Conservation (phyloP, 306 rosid species). For the Prunus campanulata region DNA sequence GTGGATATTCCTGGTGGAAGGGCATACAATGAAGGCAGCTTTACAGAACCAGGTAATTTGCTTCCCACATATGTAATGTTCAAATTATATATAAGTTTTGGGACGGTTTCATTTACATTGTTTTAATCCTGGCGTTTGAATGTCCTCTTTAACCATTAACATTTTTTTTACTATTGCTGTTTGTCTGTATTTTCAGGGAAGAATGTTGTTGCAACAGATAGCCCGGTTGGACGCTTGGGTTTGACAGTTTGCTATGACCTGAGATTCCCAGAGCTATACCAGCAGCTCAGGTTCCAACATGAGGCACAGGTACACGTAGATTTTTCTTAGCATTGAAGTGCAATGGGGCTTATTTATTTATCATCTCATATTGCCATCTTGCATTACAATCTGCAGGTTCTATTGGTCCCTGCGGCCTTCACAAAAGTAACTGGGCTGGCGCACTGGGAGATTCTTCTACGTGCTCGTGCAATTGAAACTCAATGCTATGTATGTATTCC, state of each 20-base stretch:
- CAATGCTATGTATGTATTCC: conserved; percentile 76
- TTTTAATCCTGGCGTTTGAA: too few species aligned
- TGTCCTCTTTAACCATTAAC: too few species aligned
- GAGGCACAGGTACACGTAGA: conserved; percentile 59
- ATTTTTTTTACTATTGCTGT: background rate
- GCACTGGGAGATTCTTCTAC: conserved; percentile 96
- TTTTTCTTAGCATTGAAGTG: conserved; percentile 21
- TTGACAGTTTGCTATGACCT: conserved; percentile 92
- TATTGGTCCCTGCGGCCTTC: conserved; percentile 88
- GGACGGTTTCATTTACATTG: too few species aligned
- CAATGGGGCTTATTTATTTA: conserved; percentile 21
- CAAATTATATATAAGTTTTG: too few species aligned
- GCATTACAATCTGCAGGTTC: conserved; percentile 46
- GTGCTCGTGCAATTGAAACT: conserved; percentile 94
- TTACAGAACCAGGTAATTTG: conserved; percentile 71
- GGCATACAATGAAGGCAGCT: conserved; percentile 75
- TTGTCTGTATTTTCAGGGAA: conserved; percentile 53
- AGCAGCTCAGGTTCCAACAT: conserved; percentile 72
- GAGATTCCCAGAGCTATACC: conserved; percentile 91
- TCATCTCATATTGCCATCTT: conserved; percentile 18
- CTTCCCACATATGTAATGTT: background rate
- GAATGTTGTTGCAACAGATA: conserved; percentile 74
- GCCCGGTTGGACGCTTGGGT: conserved; percentile 91
- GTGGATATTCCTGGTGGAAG: conserved; percentile 96
- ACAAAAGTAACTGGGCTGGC: conserved; percentile 88